Base-by-base conservation (phyloP, 2,329 filamentous ascomycete species). In the Verticillium albo-atrum region DNA sequence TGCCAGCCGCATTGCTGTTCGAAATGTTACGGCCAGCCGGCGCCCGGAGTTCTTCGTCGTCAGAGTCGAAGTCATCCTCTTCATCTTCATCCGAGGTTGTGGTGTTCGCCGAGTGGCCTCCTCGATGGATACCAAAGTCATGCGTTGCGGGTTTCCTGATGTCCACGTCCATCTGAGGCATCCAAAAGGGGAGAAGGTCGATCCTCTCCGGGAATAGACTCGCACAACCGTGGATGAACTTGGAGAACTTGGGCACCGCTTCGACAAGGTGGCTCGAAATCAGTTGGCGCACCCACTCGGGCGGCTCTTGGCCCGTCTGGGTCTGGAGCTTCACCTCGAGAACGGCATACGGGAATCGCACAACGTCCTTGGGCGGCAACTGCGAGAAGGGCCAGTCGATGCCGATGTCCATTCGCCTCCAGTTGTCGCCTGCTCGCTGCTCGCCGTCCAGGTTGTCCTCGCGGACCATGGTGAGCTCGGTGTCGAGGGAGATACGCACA, bases 241-340 rank as follows among this genome's bases (percentile, higher is more conserved):
- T 99, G 70, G 92, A 97, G 76, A 98, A 99, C 72, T 99, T 99
- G 63, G 95, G 95, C 2, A 99, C 93, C n/a, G 95, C 93, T 77
- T 99, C 95, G 2, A 99, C 95, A 17, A 99, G 82, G 77, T 99
- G 95, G 63, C 92, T 97, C 14, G 91, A 84, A 52, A 92, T 96
- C 56, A 99, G 83, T 71, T 98, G 92, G 25, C 92, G 89, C 67
- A 99, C 94, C 95, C 95, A 99, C 70, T 96, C 90, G 0, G 95
- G 95, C 15, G 95, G 92, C 70, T 97, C 92, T 73, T 97, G 93
- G 42, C 95, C 95, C 59, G 90, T 87, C 74, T 97, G 94, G 1
- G 95, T 99, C 76, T 99, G 95, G 23, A 99, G 84, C 79, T 99
- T 99, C 64, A 99, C 95, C 75, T 99, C 95, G 7, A 99, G 82